Percentiles rank a stretch among this genome's conserved stretches.
phyloP scores from a whole-genome alignment of 805 yeast species.

The Metschnikowia peoriensis region DNA sequence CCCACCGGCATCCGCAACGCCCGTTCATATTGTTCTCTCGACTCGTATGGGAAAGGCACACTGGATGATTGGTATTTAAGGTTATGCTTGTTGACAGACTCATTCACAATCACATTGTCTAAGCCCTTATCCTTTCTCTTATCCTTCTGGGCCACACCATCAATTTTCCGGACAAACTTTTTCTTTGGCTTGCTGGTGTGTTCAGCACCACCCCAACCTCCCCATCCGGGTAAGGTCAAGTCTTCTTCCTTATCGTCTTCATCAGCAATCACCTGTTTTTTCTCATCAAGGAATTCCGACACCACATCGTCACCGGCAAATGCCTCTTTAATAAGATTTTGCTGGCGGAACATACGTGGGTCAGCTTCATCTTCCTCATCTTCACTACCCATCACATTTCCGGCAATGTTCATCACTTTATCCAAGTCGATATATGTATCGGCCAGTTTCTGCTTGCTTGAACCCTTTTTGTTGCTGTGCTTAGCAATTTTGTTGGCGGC shows the following conservation, averaged over 20 bases:
- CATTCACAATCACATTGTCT: constrained; percentile 86
- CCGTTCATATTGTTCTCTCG: constrained; percentile 91
- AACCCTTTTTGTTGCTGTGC: constrained; percentile 30
- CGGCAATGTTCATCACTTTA: constrained; percentile 54
- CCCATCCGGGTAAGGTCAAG: constrained; percentile 94
- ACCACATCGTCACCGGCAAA: constrained; percentile 98
- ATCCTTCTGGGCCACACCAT: constrained; percentile 71
- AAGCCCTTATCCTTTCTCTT: constrained; percentile 76
- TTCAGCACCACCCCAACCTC: constrained; percentile 85
- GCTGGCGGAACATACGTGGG: constrained; percentile 65
- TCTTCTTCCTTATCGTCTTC: constrained; percentile 90
- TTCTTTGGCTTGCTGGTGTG: constrained; percentile 43
- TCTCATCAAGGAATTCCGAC: constrained; percentile 74
- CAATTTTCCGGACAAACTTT: constrained; percentile 65
- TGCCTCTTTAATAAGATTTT: constrained; percentile 81
- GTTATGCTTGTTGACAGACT: constrained; percentile 78
- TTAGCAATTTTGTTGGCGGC: constrained; percentile 41
- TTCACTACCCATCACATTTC: constrained; percentile 32
- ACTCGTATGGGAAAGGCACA: constrained; percentile 96
- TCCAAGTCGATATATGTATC: constrained; percentile 48
- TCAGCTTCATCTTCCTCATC: constrained; percentile 33
- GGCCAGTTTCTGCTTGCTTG: constrained; percentile 29
- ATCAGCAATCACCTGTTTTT: constrained; percentile 58
- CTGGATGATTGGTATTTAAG: constrained; percentile 80
- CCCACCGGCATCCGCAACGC: constrained; percentile 95